Conservation (phyloP, 345 rosid genomes). For the Orychophragmus violaceus region DNA sequence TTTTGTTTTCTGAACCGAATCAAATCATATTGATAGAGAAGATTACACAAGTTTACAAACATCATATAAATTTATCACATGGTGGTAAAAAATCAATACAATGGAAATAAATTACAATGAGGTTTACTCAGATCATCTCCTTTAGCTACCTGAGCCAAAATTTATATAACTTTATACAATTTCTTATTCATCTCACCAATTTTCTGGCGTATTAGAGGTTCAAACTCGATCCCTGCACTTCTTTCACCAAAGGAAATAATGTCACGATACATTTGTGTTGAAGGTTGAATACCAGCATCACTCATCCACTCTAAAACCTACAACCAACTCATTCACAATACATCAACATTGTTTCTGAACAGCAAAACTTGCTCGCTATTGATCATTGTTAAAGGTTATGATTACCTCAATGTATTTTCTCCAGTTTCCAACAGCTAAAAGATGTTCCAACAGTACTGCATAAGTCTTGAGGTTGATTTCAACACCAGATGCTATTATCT, state of each 20-base stretch:
- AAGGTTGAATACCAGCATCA: slow-evolving; percentile 61
- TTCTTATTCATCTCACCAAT: slow-evolving; percentile 44
- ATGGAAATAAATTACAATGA: background rate
- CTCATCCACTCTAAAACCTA: slow-evolving; percentile 89
- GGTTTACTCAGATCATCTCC: slow-evolving; percentile 4
- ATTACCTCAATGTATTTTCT: slow-evolving; percentile 90
- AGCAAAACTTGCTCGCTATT: background rate
- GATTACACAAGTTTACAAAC: slow-evolving; percentile 3
- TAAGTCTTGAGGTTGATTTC: slow-evolving; percentile 54
- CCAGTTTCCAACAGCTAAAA: slow-evolving; percentile 79
- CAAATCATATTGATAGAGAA: background rate
- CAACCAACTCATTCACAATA: slow-evolving; percentile 19
- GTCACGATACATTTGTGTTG: slow-evolving; percentile 61
- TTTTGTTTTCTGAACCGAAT: background rate
- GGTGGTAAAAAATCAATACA: no score
- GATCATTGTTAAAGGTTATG: background rate
- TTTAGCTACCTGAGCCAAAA: background rate
- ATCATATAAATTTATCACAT: background rate
- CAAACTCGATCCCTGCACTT: slow-evolving; percentile 57
- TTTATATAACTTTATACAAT: background rate
- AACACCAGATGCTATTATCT: slow-evolving; percentile 55
- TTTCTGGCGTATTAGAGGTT: slow-evolving; percentile 45
- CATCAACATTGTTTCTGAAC: background rate
- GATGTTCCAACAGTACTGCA: slow-evolving; percentile 60
- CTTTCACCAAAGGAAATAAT: slow-evolving; percentile 58